Evolutionary conservation across 73 alveolate species (phyloP).

Genomic region (Paramecium sexaurelia): DNA sequence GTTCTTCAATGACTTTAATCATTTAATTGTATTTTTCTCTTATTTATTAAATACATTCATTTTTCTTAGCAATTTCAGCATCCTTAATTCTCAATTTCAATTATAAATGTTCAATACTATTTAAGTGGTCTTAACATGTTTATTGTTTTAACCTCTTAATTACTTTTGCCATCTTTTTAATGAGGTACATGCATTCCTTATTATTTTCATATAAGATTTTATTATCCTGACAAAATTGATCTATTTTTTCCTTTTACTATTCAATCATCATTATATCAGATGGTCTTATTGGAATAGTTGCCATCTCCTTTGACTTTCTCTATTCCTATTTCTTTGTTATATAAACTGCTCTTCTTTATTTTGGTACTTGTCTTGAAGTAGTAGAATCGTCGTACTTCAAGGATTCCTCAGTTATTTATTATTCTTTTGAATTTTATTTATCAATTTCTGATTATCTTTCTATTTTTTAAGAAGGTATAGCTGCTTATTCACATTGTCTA

Average conservation of each 20-base stretch:
- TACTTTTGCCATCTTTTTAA: neutral
- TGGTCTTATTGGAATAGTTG: neutral
- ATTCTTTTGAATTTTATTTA: neutral
- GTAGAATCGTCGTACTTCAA: slow-evolving; percentile 19
- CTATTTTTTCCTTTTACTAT: slow-evolving; percentile 3
- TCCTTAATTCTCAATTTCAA: neutral
- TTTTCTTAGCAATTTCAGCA: neutral
- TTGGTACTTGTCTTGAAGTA: neutral
- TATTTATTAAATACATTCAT: neutral
- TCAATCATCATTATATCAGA: slow-evolving; percentile 39
- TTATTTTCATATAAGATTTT: neutral
- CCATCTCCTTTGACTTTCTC: neutral
- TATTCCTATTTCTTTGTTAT: neutral
- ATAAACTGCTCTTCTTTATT: slow-evolving; percentile 24
- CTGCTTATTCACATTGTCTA: slow-evolving; percentile 5
- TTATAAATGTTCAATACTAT: neutral
- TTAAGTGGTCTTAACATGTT: neutral
- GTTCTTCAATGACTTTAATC: neutral
- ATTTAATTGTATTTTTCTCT: slow-evolving; percentile 22
- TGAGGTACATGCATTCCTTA: neutral
- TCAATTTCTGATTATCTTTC: neutral
- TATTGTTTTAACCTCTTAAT: neutral
- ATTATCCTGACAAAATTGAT: slow-evolving; percentile 16
- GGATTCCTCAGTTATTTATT: neutral
- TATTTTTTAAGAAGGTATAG: neutral